Evolutionary conservation across 1,284 basidiomycete genomes (phyloP).

Genomic region (Anthracocystis setariae): DNA sequence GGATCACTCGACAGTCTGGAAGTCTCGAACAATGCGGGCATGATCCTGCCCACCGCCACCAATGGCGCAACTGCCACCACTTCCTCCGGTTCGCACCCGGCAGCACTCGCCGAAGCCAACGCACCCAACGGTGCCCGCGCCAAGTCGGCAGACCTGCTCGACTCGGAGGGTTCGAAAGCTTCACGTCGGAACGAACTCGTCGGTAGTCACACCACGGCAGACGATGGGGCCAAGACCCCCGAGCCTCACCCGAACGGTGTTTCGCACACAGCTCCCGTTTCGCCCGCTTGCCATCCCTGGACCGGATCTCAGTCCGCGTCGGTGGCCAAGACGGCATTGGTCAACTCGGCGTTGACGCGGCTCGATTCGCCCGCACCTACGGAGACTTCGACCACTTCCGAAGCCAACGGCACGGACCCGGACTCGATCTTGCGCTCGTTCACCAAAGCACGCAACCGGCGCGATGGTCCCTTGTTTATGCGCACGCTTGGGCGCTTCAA

Average conservation of each 20-base stretch:
- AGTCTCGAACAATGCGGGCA: constrained; percentile 52
- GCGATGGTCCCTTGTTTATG: constrained; percentile 71
- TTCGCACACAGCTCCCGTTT: constrained; percentile 37
- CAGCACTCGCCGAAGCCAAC: constrained; percentile 3
- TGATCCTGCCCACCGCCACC: constrained; percentile 37
- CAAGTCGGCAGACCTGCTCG: constrained; percentile 42
- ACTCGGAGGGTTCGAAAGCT: constrained; percentile 26
- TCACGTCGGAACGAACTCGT: constrained; percentile 18
- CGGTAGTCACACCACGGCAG: background rate
- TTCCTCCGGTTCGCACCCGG: constrained; percentile 13
- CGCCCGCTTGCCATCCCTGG: constrained; percentile 20
- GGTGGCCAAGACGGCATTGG: constrained; percentile 22
- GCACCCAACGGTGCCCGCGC: constrained; percentile 24
- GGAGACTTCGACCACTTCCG: constrained; percentile 14
- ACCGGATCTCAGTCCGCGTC: background rate
- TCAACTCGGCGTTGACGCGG: constrained; percentile 19
- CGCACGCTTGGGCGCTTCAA: constrained; percentile 71
- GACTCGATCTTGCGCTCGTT: constrained; percentile 71
- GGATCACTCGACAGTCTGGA: constrained; percentile 61
- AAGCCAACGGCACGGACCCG: constrained; percentile 15
- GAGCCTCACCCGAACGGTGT: constrained; percentile 25
- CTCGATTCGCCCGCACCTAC: constrained; percentile 27
- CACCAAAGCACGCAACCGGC: constrained; percentile 71
- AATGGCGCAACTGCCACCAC: constrained; percentile 19
- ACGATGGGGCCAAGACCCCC: constrained; percentile 18